Percentiles rank a stretch among this genome's conserved stretches.
phyloP scores from a whole-genome alignment of 2,329 filamentous ascomycete species.

The Epichloe uncinata region DNA sequence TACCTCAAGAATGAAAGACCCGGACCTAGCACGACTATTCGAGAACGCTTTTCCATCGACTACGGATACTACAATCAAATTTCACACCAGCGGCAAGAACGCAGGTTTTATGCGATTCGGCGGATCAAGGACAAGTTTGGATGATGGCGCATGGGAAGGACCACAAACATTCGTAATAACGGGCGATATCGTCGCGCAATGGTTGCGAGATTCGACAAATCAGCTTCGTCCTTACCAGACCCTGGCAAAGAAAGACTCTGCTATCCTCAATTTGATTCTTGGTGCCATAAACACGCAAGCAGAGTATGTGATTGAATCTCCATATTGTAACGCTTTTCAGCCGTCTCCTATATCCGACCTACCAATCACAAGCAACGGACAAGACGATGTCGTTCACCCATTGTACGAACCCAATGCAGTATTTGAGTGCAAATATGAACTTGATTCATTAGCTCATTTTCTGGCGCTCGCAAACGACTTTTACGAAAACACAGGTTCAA shows the following conservation, averaged over 20 bases:
- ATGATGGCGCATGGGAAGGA: constrained; percentile 62
- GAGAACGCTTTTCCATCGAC: constrained; percentile 85
- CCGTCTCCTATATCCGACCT: constrained; percentile 76
- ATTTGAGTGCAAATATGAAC: constrained; percentile 98
- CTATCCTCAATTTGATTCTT: constrained; percentile 66
- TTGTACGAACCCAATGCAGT: constrained; percentile 72
- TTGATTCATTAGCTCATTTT: constrained; percentile 90
- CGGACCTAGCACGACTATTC: constrained; percentile 82
- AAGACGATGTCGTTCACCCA: constrained; percentile 76
- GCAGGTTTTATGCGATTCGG: constrained; percentile 23
- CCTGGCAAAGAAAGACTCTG: constrained; percentile 67
- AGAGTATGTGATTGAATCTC: constrained; percentile 86
- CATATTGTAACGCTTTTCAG: constrained; percentile 98
- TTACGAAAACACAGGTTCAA: constrained; percentile 63
- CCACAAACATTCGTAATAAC: constrained; percentile 89
- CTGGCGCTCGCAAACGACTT: constrained; percentile 78
- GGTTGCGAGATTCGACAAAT: constrained; percentile 86
- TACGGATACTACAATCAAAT: constrained; percentile 78
- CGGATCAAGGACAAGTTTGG: constrained; percentile 17
- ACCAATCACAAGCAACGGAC: constrained; percentile 58
- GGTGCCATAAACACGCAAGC: constrained; percentile 94
- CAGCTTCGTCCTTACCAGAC: constrained; percentile 83
- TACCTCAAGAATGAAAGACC: constrained; percentile 65
- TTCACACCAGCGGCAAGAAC: constrained; percentile 56
- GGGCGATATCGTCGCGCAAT: constrained; percentile 85